Conservation (phyloP, 2,329 filamentous ascomycete genomes). For the Aureobasidium sp. region DNA sequence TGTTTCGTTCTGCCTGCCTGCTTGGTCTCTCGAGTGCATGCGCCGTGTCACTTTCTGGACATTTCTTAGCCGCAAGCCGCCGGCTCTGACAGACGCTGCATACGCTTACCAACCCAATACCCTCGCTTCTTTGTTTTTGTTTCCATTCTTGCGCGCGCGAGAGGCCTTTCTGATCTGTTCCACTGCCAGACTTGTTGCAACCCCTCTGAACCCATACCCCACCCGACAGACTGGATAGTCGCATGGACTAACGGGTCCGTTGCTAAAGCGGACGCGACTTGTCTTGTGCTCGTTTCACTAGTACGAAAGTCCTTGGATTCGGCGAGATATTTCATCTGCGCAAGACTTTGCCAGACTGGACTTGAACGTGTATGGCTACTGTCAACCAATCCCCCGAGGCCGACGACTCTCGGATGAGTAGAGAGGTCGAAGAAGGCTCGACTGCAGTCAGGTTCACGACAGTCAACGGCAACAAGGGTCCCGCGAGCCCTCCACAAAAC, state of each 20-base stretch:
- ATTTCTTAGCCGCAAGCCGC: constrained; percentile 2
- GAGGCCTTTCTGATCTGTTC: neutral
- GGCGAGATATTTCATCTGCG: neutral
- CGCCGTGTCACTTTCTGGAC: neutral
- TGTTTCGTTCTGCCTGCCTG: neutral
- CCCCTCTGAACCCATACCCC: neutral
- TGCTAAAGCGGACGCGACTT: neutral
- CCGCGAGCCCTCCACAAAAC: neutral
- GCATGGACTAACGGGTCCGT: constrained; percentile 4
- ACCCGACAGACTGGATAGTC: neutral
- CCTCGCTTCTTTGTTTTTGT: constrained; percentile 12
- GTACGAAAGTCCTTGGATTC: neutral
- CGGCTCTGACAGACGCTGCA: constrained; percentile 9
- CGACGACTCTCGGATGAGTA: constrained; percentile 5
- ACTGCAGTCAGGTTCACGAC: constrained; percentile 8
- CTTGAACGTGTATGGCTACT: neutral
- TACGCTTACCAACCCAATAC: neutral
- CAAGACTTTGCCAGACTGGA: neutral
- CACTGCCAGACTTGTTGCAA: neutral
- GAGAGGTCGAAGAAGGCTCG: neutral
- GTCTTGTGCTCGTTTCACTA: neutral
- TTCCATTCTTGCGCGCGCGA: constrained; percentile 6
- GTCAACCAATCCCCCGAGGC: constrained; percentile 6
- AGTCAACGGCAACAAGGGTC: constrained; percentile 6
- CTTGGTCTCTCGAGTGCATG: neutral